These are phyloP conservation scores for Mycena belliarum DNA, from an alignment of 768 basidiomycete genomes.

Conservation along the genomic window DNA sequence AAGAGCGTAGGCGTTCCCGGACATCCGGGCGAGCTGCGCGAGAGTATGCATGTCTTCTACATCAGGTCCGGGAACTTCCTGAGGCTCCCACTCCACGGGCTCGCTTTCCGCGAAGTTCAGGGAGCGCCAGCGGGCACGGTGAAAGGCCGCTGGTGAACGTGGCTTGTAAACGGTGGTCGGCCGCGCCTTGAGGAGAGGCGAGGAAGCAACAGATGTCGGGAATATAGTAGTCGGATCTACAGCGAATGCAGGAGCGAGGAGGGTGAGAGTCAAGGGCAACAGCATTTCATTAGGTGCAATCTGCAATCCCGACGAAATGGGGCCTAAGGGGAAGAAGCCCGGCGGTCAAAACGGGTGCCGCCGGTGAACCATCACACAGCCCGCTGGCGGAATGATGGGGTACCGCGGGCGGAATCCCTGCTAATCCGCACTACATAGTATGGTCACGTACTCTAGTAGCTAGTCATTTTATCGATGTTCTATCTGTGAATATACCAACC, in stretches of 20 bases:
- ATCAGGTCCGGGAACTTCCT: constrained; percentile 73
- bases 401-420: no score
- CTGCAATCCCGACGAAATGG: no score
- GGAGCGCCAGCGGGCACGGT: constrained; percentile 56
- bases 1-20: constrained; percentile 84
- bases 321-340: no score
- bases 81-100: constrained; percentile 64
- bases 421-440: no score
- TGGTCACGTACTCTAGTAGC: no score
- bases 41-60: constrained; percentile 79
- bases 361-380: no score
- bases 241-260: not conserved
- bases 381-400: no score
- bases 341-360: no score
- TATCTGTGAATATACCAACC: no score
- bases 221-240: not conserved
- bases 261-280: not conserved
- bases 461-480: no score
- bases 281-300: constrained; percentile 3
- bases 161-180: constrained; percentile 66
- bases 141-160: constrained; percentile 48
- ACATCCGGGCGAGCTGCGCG: constrained; percentile 82
- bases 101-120: constrained; percentile 50
- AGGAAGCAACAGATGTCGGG: not conserved
- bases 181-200: constrained; percentile 39